Conservation (phyloP, 192 early-diverging fungal species). For the Coemansia sp. region DNA sequence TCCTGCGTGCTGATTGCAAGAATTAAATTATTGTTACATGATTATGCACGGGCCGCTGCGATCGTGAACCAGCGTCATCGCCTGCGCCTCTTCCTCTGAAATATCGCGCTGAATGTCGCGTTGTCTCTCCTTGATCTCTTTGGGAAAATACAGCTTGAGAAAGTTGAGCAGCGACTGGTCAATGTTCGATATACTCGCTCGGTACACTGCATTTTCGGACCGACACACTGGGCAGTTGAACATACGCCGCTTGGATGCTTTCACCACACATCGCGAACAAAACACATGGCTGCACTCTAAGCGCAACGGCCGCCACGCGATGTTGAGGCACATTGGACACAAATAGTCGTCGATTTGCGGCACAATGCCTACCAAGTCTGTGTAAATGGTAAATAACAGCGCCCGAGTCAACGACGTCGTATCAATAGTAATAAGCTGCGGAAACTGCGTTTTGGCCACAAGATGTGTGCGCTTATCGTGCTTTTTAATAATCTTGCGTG, state of each 20-base stretch:
- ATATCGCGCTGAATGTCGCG: constrained; percentile 64
- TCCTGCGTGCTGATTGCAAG: background rate
- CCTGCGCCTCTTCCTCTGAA: constrained; percentile 63
- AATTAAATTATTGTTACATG: constrained; percentile 22
- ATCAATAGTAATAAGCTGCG: constrained; percentile 37
- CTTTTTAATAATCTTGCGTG: constrained; percentile 85
- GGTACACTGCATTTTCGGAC: constrained; percentile 57
- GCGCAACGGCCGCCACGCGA: constrained; percentile 78
- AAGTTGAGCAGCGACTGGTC: constrained; percentile 70
- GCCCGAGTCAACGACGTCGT: constrained; percentile 52
- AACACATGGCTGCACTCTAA: constrained; percentile 74
- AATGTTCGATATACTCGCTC: constrained; percentile 61
- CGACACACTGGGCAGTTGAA: constrained; percentile 77
- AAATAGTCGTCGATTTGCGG: constrained; percentile 79
- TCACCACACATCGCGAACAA: constrained; percentile 78
- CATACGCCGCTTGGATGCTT: constrained; percentile 65
- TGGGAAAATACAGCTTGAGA: constrained; percentile 75
- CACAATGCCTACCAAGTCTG: constrained; percentile 66
- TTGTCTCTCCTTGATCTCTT: constrained; percentile 72
- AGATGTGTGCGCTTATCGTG: constrained; percentile 84
- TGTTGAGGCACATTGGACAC: constrained; percentile 76
- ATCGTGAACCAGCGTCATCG: constrained; percentile 55
- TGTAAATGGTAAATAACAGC: constrained; percentile 64
- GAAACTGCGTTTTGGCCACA: constrained; percentile 53
- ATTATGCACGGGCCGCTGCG: constrained; percentile 27